Evolutionary conservation across 352 stramenopile genomes (phyloP).

Genomic region (Globisporangium radiosum): DNA sequence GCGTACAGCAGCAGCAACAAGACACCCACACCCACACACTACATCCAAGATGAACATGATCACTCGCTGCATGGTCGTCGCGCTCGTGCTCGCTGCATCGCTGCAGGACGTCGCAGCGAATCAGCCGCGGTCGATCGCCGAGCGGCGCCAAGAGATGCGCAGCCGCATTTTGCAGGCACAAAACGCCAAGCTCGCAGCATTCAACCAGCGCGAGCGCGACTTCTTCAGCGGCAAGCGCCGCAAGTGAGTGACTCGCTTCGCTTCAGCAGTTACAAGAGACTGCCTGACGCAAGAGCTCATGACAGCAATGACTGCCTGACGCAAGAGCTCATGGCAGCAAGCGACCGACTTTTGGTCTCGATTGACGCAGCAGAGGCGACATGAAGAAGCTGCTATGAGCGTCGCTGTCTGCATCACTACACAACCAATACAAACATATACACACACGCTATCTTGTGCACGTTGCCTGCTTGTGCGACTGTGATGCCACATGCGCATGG

Average conservation of each 20-base stretch:
- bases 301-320: no score
- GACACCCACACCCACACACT: neutral
- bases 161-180: constrained; percentile 15
- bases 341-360: no score
- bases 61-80: constrained; percentile 9
- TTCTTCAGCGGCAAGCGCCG: constrained; percentile 20
- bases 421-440: no score
- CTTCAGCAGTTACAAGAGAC: neutral
- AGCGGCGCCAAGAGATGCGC: constrained; percentile 17
- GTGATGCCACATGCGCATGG: no score
- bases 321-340: no score
- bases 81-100: constrained; percentile 9
- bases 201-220: constrained; percentile 15
- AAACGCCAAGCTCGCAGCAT: constrained; percentile 14
- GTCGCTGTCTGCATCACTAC: no score
- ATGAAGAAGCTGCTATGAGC: no score
- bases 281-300: no score
- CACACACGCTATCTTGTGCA: no score
- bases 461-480: no score
- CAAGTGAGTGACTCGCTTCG: constrained; percentile 6
- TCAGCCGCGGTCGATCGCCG: constrained; percentile 15
- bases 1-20: neutral
- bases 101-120: constrained; percentile 3
- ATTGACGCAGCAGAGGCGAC: no score
- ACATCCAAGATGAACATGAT: constrained; percentile 10